Base-by-base conservation (phyloP, 225 moss, liverwort and hornwort species). In the Rhytidiadelphus loreus region DNA sequence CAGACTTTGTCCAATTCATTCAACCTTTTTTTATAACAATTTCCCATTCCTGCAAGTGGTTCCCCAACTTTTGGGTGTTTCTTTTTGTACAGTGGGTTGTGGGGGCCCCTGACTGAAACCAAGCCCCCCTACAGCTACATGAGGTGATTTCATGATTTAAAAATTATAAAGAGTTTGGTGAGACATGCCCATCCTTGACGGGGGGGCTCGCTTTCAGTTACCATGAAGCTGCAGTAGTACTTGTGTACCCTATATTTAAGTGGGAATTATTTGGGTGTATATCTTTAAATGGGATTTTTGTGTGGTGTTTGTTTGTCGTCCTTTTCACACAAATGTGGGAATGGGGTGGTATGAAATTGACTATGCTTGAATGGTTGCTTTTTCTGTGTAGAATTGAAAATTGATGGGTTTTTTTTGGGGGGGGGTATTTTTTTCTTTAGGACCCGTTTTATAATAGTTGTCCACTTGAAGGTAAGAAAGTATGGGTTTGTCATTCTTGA, bases 301-400 rank as follows among this genome's bases (percentile, higher is more conserved):
- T n/a, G 48, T 50, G 18, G 37, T 33, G 1, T 21, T 7, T 15
- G 53, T 29, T 43, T 14, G 16, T 20, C 3, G 44, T 16, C 44
- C 29, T 22, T 84, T 66, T 7, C 2, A 4, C 9, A 7, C 1
- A 4, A 39, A 75, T 75, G 57, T 13, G 12, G 32, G 82, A 48
- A 46, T 13, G 1, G n/a, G 12, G 26, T 59, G 69, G 33, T 69
- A 33, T 52, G 28, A 69, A 78, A 50, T 50, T 0, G 6, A 53
- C 13, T 13, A 5, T 0, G 2, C 50, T 8, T 0, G 0, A 5
- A 74, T 4, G 4, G 17, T 26, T 1, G 1, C 43, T 80, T 80
- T 24, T 70, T 50, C 9, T 46, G 9, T 46, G 5, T 32, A 63
- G 14, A 32, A n/a, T 10, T 1, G 0, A 8, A 65, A 77, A 53